Conservation (phyloP, 768 basidiomycete species). For the Saitozyma sp. region DNA sequence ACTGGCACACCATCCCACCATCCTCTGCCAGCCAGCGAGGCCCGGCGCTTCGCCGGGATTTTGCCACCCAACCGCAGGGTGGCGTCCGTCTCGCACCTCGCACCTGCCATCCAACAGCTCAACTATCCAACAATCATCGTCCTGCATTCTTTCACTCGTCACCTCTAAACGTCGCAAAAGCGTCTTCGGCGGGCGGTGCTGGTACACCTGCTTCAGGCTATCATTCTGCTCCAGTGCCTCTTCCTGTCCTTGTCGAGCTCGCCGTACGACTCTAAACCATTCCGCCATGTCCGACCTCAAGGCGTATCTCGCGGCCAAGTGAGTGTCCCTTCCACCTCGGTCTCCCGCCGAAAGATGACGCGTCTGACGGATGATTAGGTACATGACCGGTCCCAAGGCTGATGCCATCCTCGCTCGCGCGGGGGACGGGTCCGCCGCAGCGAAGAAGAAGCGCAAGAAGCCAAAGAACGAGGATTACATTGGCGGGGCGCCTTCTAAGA, state of each 20-base stretch:
- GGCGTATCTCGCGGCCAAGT: constrained; percentile 51
- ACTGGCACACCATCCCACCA: too few species aligned
- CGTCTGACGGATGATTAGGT: constrained; percentile 49
- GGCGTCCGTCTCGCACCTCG: too few species aligned
- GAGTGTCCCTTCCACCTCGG: constrained; percentile 9
- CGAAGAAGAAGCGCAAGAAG: constrained; percentile 69
- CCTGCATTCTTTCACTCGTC: neutral
- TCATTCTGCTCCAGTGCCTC: too few species aligned
- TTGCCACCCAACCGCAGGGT: too few species aligned
- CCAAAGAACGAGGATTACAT: constrained; percentile 59
- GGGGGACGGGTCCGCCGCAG: constrained; percentile 48
- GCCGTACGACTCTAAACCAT: neutral
- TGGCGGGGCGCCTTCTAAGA: constrained; percentile 14
- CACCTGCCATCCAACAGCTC: too few species aligned
- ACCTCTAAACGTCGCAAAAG: neutral
- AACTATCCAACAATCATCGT: too few species aligned
- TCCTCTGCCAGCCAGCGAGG: too few species aligned
- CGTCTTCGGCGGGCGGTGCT: neutral
- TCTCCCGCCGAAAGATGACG: constrained; percentile 5
- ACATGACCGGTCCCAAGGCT: constrained; percentile 95
- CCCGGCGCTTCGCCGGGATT: too few species aligned
- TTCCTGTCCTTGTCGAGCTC: neutral
- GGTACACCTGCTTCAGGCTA: neutral
- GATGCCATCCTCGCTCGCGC: constrained; percentile 83
- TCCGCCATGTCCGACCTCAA: constrained; percentile 43